Evolutionary conservation across 345 rosid species (phyloP).

Genomic region (Mercurialis annua): DNA sequence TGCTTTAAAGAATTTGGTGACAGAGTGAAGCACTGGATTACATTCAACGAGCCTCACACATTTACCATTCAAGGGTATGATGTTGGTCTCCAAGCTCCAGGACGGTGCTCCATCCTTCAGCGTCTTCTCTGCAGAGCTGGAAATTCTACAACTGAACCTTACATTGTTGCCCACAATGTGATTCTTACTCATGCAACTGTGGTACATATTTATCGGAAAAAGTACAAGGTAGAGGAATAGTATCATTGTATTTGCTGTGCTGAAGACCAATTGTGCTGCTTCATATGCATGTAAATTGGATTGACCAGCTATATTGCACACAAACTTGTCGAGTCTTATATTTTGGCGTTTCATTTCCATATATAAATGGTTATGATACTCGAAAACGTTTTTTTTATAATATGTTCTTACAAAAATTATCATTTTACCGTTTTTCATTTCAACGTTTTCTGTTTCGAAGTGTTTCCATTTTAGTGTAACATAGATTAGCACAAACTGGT

Average conservation of each 20-base stretch:
- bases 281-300: no score
- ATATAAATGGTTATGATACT: no score
- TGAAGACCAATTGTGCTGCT: not conserved
- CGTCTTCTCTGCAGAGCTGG: slow-evolving; percentile 64
- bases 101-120: slow-evolving; percentile 72
- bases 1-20: slow-evolving; percentile 89
- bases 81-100: slow-evolving; percentile 83
- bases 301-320: no score
- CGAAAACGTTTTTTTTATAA: no score
- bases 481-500: no score
- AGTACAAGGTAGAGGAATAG: slow-evolving; percentile 56
- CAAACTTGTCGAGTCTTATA: no score
- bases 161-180: slow-evolving; percentile 75
- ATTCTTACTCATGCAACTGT: slow-evolving; percentile 66
- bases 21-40: slow-evolving; percentile 88
- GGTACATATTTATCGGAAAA: slow-evolving; percentile 59
- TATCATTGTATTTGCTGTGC: no score
- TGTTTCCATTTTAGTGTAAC: no score
- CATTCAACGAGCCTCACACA: slow-evolving; percentile 93
- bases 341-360: no score
- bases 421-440: no score
- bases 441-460: no score
- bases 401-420: no score
- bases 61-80: slow-evolving; percentile 83
- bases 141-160: slow-evolving; percentile 91